A percentile compares a stretch with the other conserved stretches of the same genome.
Evolutionary conservation across 352 stramenopile genomes (phyloP).

Genomic region (Phytophthora citrophthora): DNA sequence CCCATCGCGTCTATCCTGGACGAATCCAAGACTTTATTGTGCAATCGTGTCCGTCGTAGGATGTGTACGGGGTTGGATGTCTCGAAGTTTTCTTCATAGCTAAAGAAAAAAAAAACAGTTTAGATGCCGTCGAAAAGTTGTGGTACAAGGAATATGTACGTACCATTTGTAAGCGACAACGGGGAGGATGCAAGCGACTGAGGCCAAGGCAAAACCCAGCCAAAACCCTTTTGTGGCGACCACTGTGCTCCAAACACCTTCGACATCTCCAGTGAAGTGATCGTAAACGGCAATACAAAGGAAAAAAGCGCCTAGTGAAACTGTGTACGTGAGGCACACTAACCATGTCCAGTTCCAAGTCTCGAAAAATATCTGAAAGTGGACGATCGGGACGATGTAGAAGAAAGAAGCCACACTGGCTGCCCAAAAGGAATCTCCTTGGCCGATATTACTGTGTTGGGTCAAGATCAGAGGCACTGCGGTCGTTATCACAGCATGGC

Average conservation of each 20-base stretch:
- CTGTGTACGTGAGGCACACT: constrained; percentile 44
- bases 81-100: constrained; percentile 79
- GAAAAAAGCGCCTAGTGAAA: constrained; percentile 63
- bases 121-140: not conserved
- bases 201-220: constrained; percentile 60
- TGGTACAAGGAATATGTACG: not conserved
- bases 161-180: constrained; percentile 77
- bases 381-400: constrained; percentile 93
- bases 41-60: constrained; percentile 66
- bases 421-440: constrained; percentile 79
- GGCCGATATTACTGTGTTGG: constrained; percentile 46
- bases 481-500: constrained; percentile 68
- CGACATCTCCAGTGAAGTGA: constrained; percentile 45
- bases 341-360: constrained; percentile 82
- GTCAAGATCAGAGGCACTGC: constrained; percentile 62
- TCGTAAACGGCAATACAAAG: constrained; percentile 64
- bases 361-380: constrained; percentile 85
- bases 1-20: constrained; percentile 38
- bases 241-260: constrained; percentile 53
- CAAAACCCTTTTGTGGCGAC: constrained; percentile 55
- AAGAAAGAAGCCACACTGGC: constrained; percentile 94
- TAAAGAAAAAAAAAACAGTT: constrained; percentile 20
- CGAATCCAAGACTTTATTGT: constrained; percentile 78
- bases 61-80: constrained; percentile 78
- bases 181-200: constrained; percentile 56